Evolutionary conservation across 2,329 filamentous ascomycete species (phyloP).

Genomic region (Diaporthe citriasiana): DNA sequence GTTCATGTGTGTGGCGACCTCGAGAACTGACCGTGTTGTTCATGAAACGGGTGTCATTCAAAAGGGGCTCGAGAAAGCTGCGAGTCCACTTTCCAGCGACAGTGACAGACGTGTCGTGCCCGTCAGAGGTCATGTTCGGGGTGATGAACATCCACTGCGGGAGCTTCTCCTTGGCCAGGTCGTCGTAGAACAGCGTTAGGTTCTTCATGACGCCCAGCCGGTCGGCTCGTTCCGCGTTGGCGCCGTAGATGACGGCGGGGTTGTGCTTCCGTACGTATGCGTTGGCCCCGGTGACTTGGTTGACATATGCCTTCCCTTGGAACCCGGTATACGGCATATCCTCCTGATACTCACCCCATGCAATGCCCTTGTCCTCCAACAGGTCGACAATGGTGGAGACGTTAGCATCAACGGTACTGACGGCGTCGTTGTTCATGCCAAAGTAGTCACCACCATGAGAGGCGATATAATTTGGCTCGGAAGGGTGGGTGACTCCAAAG

Average conservation of each 20-base stretch:
- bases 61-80: conserved; percentile 77
- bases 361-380: conserved; percentile 74
- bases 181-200: conserved; percentile 76
- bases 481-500: conserved; percentile 78
- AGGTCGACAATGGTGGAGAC: conserved; percentile 78
- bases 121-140: conserved; percentile 82
- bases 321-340: conserved; percentile 83
- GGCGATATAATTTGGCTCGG: conserved; percentile 82
- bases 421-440: conserved; percentile 78
- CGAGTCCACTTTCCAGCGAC: conserved; percentile 78
- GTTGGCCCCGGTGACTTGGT: conserved; percentile 75
- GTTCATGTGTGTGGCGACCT: background rate
- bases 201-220: conserved; percentile 82
- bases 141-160: conserved; percentile 82
- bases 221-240: conserved; percentile 69
- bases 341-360: conserved; percentile 83
- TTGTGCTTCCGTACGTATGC: conserved; percentile 91
- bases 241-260: conserved; percentile 75
- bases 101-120: conserved; percentile 80
- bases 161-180: conserved; percentile 73
- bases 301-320: conserved; percentile 74
- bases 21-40: conserved; percentile 51
- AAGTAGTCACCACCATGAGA: conserved; percentile 79
- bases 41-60: conserved; percentile 79
- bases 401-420: conserved; percentile 70